Percentiles rank a stretch among this genome's conserved stretches.
Conservation (phyloP, 257 asterid species). For the Forsythia suspensa region DNA sequence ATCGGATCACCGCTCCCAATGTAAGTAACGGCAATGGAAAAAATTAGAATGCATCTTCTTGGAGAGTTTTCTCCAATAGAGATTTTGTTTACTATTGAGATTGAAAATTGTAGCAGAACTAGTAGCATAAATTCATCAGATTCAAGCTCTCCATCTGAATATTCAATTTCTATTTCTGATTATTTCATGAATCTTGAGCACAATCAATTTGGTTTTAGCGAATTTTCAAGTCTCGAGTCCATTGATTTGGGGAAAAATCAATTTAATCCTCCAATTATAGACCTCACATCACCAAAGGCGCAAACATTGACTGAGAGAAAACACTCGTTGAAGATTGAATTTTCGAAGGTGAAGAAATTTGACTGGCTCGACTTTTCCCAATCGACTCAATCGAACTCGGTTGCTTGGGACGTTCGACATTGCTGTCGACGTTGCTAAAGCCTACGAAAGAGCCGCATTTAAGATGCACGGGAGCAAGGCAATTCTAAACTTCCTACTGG, state of each 20-base stretch:
- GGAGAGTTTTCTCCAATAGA: slow-evolving; percentile 30
- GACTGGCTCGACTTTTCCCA: background rate
- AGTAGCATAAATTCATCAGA: background rate
- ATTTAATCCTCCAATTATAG: background rate
- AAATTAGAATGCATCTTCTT: slow-evolving; percentile 40
- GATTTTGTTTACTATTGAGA: background rate
- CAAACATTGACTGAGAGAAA: background rate
- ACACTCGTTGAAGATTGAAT: slow-evolving; percentile 17
- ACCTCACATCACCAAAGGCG: slow-evolving; percentile 16
- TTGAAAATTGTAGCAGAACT: background rate
- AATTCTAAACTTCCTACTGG: slow-evolving; percentile 65
- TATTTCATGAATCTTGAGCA: slow-evolving; percentile 15
- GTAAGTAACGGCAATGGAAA: too few relatives aligned
- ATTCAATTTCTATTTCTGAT: slow-evolving; percentile 9
- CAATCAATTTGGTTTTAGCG: background rate
- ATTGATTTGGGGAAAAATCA: background rate
- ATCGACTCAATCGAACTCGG: background rate
- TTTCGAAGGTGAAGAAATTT: slow-evolving; percentile 4
- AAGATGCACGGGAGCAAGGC: slow-evolving; percentile 68
- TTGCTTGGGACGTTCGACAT: too few relatives aligned
- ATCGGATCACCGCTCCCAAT: too few relatives aligned
- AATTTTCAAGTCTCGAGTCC: background rate
- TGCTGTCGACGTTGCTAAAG: slow-evolving; percentile 54
- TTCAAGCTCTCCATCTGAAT: slow-evolving; percentile 18
- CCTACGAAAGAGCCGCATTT: slow-evolving; percentile 69